phyloP scores from a whole-genome alignment of 768 basidiomycete genomes.

The Naganishia kalamii region DNA sequence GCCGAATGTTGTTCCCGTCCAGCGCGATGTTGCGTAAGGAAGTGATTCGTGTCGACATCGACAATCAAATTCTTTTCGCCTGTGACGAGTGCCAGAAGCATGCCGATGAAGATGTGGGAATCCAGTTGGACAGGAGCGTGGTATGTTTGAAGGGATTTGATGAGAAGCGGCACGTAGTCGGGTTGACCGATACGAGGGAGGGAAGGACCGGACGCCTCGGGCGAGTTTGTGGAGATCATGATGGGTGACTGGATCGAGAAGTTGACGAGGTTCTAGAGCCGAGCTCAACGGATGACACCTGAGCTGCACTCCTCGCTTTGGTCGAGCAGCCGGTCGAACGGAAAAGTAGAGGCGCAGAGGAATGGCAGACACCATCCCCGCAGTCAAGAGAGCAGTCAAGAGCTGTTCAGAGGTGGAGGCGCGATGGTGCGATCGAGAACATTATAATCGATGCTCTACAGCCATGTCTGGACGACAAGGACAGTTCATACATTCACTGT shows the following conservation, averaged over 20 bases:
- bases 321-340: too few relatives aligned
- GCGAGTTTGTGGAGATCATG: not conserved
- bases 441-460: too few relatives aligned
- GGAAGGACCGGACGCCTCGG: not conserved
- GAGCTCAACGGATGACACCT: too few relatives aligned
- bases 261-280: too few relatives aligned
- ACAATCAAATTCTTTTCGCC: constrained; percentile 20
- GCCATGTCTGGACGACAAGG: too few relatives aligned
- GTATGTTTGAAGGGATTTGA: constrained; percentile 1
- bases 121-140: not conserved
- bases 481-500: too few relatives aligned
- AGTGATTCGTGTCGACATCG: constrained; percentile 13
- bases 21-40: not conserved
- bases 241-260: not conserved
- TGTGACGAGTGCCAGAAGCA: constrained; percentile 15
- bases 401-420: too few relatives aligned
- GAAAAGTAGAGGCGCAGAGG: too few relatives aligned
- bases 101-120: constrained; percentile 19
- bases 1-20: not conserved
- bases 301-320: too few relatives aligned
- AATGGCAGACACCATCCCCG: too few relatives aligned
- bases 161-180: constrained; percentile 5
- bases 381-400: too few relatives aligned
- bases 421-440: too few relatives aligned
- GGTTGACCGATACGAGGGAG: constrained; percentile 9